Conservation (phyloP, 2,329 filamentous ascomycete species). For the Nemania sp. region DNA sequence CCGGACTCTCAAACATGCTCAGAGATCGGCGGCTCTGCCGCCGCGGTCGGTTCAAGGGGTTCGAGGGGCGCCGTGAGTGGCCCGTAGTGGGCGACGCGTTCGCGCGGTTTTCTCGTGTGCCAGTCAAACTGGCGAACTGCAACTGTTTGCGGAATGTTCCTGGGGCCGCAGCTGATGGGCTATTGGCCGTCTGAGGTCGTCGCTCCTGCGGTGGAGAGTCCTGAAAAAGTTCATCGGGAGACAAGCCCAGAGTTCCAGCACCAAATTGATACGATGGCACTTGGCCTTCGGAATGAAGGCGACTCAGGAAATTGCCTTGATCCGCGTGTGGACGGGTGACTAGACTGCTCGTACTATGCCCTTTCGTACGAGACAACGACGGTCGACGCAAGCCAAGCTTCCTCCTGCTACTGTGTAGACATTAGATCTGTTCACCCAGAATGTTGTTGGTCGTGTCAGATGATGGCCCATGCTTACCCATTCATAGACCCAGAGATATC, state of each 20-base stretch:
- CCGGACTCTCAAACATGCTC: slow-evolving; percentile 96
- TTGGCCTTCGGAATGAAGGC: slow-evolving; percentile 65
- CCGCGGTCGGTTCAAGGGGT: slow-evolving; percentile 73
- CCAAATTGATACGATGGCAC: slow-evolving; percentile 75
- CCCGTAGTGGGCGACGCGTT: slow-evolving; percentile 76
- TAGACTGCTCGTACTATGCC: slow-evolving; percentile 69
- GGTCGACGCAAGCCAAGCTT: slow-evolving; percentile 70
- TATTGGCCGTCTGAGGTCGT: slow-evolving; percentile 64
- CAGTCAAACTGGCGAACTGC: slow-evolving; percentile 64
- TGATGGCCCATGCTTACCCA: slow-evolving; percentile 53
- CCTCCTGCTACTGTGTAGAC: slow-evolving; percentile 62
- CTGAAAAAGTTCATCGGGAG: slow-evolving; percentile 79
- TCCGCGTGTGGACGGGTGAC: slow-evolving; percentile 44
- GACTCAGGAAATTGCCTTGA: slow-evolving; percentile 34
- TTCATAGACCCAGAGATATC: slow-evolving; percentile 55
- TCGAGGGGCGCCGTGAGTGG: slow-evolving; percentile 74
- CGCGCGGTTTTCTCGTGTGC: slow-evolving; percentile 55
- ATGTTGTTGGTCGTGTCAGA: not conserved
- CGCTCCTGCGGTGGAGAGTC: slow-evolving; percentile 77
- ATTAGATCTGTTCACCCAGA: slow-evolving; percentile 30
- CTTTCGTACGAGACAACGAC: slow-evolving; percentile 75
- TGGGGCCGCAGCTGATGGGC: slow-evolving; percentile 57
- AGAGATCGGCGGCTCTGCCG: slow-evolving; percentile 90
- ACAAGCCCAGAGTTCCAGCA: slow-evolving; percentile 64
- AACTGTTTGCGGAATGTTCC: slow-evolving; percentile 60